phyloP scores from a whole-genome alignment of 2,329 filamentous ascomycete genomes.

The Ascomycota sp. region DNA sequence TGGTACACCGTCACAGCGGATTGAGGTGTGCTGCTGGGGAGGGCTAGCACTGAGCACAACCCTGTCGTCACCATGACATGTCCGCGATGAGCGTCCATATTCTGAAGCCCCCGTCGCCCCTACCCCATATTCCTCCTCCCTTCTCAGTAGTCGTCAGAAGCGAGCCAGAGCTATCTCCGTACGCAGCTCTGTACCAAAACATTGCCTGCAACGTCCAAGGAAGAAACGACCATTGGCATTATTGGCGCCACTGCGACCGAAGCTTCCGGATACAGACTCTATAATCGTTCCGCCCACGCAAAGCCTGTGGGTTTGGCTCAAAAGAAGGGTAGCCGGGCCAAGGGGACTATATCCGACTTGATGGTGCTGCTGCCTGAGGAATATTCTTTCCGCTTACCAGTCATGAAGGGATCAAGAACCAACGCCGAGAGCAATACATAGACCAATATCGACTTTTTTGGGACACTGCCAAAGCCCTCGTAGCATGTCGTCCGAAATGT shows the following conservation, averaged over 20 bases:
- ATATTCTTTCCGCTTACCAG: slow-evolving; percentile 22
- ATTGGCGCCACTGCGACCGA: slow-evolving; percentile 2
- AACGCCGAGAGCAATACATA: slow-evolving; percentile 28
- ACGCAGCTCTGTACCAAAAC: slow-evolving; percentile 1
- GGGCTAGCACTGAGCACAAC: background rate
- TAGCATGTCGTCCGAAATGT: slow-evolving; percentile 8
- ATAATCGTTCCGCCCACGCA: slow-evolving; percentile 13
- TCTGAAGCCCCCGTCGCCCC: too few relatives aligned
- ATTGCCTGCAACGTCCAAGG: slow-evolving; percentile 2
- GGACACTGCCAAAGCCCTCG: slow-evolving; percentile 12
- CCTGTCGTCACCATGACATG: slow-evolving; percentile 4
- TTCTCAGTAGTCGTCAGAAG: slow-evolving; percentile 3
- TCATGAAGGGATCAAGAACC: slow-evolving; percentile 20
- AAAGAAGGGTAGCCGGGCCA: slow-evolving; percentile 5
- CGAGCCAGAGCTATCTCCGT: slow-evolving; percentile 3
- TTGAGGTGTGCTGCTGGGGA: slow-evolving; percentile 1
- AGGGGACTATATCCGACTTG: slow-evolving; percentile 11
- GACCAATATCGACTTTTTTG: slow-evolving; percentile 20
- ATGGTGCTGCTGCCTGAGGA: slow-evolving; percentile 19
- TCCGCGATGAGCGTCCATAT: slow-evolving; percentile 4
- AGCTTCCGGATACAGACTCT: slow-evolving; percentile 7
- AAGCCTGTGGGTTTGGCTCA: slow-evolving; percentile 9
- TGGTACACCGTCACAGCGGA: slow-evolving; percentile 7
- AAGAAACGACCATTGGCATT: background rate
- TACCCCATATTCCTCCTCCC: background rate